Base-by-base conservation (phyloP, 2,329 filamentous ascomycete genomes). In the Botryotinia calthae region DNA sequence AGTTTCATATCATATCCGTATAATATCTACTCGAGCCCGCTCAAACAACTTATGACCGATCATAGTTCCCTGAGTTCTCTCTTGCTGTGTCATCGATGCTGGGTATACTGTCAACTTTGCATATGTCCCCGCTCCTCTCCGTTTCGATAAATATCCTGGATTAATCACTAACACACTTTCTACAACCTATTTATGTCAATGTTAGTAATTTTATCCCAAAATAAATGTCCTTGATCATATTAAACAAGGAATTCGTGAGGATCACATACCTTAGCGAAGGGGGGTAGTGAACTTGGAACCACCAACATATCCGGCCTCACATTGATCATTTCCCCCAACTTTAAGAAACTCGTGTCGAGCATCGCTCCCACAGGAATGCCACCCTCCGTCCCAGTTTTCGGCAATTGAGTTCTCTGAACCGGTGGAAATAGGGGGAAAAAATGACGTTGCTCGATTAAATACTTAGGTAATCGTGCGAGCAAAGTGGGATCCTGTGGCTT, bases 401-500 rank as follows among this genome's bases (percentile, higher is more conserved):
- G 89, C 72, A 93, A 83, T 76, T 84, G 88, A 73, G 88, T 86
- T 66, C 94, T 87, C 68, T 92, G 89, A 20, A 90, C 87, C 0
- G 95, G 90, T 9, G 96, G 96, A 79, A 95, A 98, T 0, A 98
- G 83, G 0, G 96, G 96, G 79, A 94, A 94, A 82, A 95, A 98
- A 80, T 96, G 94, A 10, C 95, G 86, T 83, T 98, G 96, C 82
- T 97, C 92, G 73, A 99, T 88, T 28, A 99, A 82, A 77, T 96
- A 91, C 31, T 90, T 87, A 9, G 92, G 89, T 64, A 95, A 82
- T n/a, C 95, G 85, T 25, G 90, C 89, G 0, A 86, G 81, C 14
- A 81, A 54, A 46, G 74, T 74, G 25, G 73, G 20, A 70, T 90
- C 87, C 14, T 81, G 81, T 0, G 87, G 86, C 66, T 85, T 86